phyloP scores from a whole-genome alignment of 306 rosid species.

The Citrullus colocynthis region DNA sequence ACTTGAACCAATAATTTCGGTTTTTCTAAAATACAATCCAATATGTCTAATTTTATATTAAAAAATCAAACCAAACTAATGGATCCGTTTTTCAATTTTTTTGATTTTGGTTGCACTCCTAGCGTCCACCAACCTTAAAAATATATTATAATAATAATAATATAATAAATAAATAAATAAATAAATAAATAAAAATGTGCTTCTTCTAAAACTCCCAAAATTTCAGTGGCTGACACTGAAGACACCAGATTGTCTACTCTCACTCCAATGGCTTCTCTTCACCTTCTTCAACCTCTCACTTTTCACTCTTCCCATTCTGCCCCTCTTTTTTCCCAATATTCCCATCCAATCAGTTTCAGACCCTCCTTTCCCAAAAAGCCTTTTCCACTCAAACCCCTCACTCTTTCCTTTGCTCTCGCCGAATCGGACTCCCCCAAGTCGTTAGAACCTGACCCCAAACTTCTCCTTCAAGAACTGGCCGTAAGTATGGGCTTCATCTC shows the following conservation, averaged over 20 bases:
- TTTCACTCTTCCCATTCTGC: conserved; percentile 18
- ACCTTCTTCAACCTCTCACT: conserved; percentile 23
- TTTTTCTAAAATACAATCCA: no score
- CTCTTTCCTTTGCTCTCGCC: conserved; percentile 43
- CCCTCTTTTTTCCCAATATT: conserved; percentile 18
- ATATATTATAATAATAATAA: no score
- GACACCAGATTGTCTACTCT: not conserved
- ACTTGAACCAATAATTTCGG: no score
- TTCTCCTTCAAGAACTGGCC: conserved; percentile 52
- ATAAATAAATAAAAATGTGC: not conserved
- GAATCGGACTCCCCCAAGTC: conserved; percentile 62
- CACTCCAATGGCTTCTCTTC: conserved; percentile 45
- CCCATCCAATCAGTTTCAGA: conserved; percentile 23
- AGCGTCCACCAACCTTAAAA: no score
- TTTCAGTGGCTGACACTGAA: conserved; percentile 1
- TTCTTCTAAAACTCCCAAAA: not conserved
- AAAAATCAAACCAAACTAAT: no score
- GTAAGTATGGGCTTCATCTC: conserved; percentile 26
- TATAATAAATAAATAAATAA: no score
- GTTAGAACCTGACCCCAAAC: conserved; percentile 30
- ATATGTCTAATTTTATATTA: no score
- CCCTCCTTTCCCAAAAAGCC: conserved; percentile 7
- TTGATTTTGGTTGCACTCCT: no score
- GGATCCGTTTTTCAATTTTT: no score
- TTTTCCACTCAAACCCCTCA: conserved; percentile 19